Evolutionary conservation across 345 rosid species (phyloP).

Genomic region (Conringia planisiliqua): DNA sequence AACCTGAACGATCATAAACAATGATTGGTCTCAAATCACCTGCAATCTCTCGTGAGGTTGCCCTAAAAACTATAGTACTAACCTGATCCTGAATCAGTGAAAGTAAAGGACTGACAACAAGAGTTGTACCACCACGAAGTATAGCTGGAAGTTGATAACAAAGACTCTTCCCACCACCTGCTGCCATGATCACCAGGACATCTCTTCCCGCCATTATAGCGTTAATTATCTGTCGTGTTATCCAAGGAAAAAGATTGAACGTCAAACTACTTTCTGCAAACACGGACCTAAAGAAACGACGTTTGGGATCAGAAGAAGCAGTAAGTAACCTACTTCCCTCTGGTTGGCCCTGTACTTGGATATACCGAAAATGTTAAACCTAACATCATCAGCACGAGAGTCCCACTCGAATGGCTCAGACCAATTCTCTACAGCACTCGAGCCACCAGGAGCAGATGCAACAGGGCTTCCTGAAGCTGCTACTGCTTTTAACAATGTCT

Average conservation of each 20-base stretch:
- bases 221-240: constrained; percentile 64
- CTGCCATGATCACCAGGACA: constrained; percentile 94
- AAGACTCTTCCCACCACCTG: constrained; percentile 98
- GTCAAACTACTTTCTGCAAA: neutral
- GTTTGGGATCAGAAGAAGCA: neutral
- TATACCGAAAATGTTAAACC: constrained; percentile 83
- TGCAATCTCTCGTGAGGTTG: neutral
- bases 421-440: constrained; percentile 50
- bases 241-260: neutral
- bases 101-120: constrained; percentile 90
- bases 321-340: constrained; percentile 56
- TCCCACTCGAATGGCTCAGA: constrained; percentile 80
- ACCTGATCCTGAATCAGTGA: constrained; percentile 98
- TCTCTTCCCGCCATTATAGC: constrained; percentile 78
- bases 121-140: constrained; percentile 64
- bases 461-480: constrained; percentile 38
- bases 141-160: constrained; percentile 95
- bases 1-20: constrained; percentile 44
- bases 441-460: constrained; percentile 26
- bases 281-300: neutral
- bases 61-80: neutral
- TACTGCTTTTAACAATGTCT: constrained; percentile 51
- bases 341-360: constrained; percentile 78
- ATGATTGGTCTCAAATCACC: neutral
- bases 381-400: constrained; percentile 62